These are phyloP conservation scores for Hansenula sp. DNA, from an alignment of 1,139 yeast genomes.

Conservation along the genomic window DNA sequence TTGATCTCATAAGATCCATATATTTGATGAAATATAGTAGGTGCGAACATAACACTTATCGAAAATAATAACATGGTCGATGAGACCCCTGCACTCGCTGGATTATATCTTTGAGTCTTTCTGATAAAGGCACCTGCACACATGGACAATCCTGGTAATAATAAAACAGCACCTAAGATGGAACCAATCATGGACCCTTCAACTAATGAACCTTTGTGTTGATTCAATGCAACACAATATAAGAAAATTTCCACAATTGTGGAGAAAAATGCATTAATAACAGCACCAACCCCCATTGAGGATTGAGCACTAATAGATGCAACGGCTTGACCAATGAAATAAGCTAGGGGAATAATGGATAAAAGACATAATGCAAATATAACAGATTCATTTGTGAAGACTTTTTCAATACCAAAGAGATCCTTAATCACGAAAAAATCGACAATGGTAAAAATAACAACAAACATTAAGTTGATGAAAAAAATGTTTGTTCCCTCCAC, in stretches of 20 bases:
- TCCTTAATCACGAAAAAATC: conserved; percentile 69
- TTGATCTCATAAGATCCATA: conserved; percentile 83
- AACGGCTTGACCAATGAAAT: conserved; percentile 97
- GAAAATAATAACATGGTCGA: conserved; percentile 94
- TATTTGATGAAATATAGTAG: conserved; percentile 84
- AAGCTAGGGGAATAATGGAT: conserved; percentile 90
- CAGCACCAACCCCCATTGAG: conserved; percentile 99
- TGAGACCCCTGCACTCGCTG: conserved; percentile 94
- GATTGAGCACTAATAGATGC: conserved; percentile 98
- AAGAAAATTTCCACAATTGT: conserved; percentile 91
- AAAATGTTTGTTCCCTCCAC: conserved; percentile 95
- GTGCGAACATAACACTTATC: conserved; percentile 88
- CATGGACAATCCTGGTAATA: conserved; percentile 94
- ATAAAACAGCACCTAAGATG: conserved; percentile 83
- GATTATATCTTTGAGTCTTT: conserved; percentile 93
- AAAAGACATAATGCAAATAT: conserved; percentile 74
- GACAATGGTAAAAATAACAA: conserved; percentile 78
- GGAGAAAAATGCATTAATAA: conserved; percentile 94
- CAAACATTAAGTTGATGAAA: conserved; percentile 75
- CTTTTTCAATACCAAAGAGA: conserved; percentile 39
- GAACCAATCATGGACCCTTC: conserved; percentile 99
- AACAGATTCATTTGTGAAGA: conserved; percentile 52
- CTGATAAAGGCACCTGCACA: conserved; percentile 91
- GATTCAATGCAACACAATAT: conserved; percentile 86
- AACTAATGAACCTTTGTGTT: conserved; percentile 82